Conservation (phyloP, 2,329 filamentous ascomycete genomes). For the Fusarium begoniae region DNA sequence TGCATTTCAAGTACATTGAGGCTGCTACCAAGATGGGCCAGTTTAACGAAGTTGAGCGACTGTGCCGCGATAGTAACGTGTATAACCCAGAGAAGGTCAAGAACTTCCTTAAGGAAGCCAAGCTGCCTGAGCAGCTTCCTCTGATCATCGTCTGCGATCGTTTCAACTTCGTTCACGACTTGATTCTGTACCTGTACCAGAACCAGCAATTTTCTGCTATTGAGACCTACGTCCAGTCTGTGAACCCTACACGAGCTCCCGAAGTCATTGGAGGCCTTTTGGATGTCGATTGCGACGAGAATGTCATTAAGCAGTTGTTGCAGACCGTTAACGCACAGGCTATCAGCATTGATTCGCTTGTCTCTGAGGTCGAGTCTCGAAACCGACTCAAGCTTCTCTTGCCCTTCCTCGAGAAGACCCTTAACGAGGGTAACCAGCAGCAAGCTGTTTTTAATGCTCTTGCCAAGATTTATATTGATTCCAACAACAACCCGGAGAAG, state of each 20-base stretch:
- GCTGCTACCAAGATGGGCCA: slow-evolving; percentile 94
- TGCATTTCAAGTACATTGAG: slow-evolving; percentile 99
- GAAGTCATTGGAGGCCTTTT: slow-evolving; percentile 92
- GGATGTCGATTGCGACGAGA: slow-evolving; percentile 97
- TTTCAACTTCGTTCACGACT: slow-evolving; percentile 98
- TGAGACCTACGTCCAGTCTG: slow-evolving; percentile 95
- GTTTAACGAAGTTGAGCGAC: slow-evolving; percentile 94
- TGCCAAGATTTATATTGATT: slow-evolving; percentile 99
- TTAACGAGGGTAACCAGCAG: slow-evolving; percentile 91
- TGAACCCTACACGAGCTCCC: slow-evolving; percentile 91
- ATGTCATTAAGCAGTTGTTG: slow-evolving; percentile 92
- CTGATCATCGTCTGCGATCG: slow-evolving; percentile 98
- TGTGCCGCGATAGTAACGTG: slow-evolving; percentile 91
- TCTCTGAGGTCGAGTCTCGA: slow-evolving; percentile 91
- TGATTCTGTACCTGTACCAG: slow-evolving; percentile 97
- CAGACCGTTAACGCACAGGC: slow-evolving; percentile 83
- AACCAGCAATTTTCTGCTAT: slow-evolving; percentile 99
- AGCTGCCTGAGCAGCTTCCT: slow-evolving; percentile 89
- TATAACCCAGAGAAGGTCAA: slow-evolving; percentile 97
- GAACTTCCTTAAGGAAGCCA: slow-evolving; percentile 98
- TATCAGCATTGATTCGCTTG: slow-evolving; percentile 94
- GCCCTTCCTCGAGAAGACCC: slow-evolving; percentile 93
- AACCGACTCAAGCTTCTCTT: slow-evolving; percentile 95
- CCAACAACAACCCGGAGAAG: slow-evolving; percentile 96
- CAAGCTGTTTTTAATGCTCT: slow-evolving; percentile 97